Evolutionary conservation across 495 filamentous ascomycete species (phyloP), one percentile per base, ranked within the genome.

Genomic region (Aspergillus panamensis): DNA sequence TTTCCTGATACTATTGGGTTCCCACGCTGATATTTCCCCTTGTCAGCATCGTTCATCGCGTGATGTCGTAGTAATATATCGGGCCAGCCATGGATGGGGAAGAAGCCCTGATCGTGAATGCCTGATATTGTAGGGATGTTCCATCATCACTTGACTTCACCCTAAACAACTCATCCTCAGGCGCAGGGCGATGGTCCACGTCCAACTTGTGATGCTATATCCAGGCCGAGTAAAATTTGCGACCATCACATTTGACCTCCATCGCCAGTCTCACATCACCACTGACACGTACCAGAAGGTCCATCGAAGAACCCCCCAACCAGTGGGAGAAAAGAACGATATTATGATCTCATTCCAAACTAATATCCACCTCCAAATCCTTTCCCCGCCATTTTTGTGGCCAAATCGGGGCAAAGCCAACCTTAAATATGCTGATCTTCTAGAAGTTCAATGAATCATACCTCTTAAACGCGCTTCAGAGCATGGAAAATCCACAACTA

Each of bases 101-200:
- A 21, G 30, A 4, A 44, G 47, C 55, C 21, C 9, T 45, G 32
- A 20, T 43, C 19, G 31, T 49, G 59, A 32, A 52, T 58, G 56
- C 29, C 56, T 58, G 49, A 58, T 48, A 39, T 48, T 44, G 53
- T 56, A 56, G 44, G 53, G 53, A 56, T 56, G 53, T 29, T 33
- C 48, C 43, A 35, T 47, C 21, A 42, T 32, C 32, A 54, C 44
- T 54, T 48, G 57, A 43, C 51, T 39, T 25, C 25, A 16, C 29
- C 48, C 33, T 17, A 51, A 16, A 17, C 48, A 33, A 30, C 30
- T 51, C 19, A 48, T 56, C 3, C 44, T 35, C 9, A 32, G 21
- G 33, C 30, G 13, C n/a, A 8, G n/a, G 17, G 53, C 10, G 35
- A 39, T n/a, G 35, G 14, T 39, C 35, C 14, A 10, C 35, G 10